These are phyloP conservation scores for Vitis amurensis DNA, from an alignment of 164 flowering plant genomes.

Conservation along the genomic window DNA sequence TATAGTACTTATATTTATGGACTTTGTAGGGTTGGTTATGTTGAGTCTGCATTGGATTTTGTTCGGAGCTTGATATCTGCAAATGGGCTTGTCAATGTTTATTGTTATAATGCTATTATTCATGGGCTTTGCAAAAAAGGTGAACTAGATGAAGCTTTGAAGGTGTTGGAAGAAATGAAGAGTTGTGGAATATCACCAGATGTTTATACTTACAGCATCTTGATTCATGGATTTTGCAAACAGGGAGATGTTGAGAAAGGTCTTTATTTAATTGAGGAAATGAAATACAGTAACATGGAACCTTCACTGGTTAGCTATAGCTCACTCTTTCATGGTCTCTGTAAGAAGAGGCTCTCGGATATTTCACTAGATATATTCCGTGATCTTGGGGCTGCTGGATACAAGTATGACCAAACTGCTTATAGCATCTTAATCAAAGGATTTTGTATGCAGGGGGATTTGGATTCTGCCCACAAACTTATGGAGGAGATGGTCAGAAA, in stretches of 20 bases:
- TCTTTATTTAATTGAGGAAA: slow-evolving; percentile 40
- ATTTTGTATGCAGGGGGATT: slow-evolving; percentile 40
- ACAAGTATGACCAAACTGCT: slow-evolving; percentile 30
- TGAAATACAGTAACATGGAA: slow-evolving; percentile 31
- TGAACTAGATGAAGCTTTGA: slow-evolving; percentile 36
- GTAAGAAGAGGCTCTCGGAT: slow-evolving; percentile 37
- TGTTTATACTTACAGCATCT: slow-evolving; percentile 58
- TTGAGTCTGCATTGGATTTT: slow-evolving; percentile 38
- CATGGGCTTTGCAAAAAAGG: slow-evolving; percentile 49
- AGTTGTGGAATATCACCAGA: slow-evolving; percentile 39
- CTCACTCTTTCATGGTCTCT: slow-evolving; percentile 43
- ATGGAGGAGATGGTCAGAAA: slow-evolving; percentile 44
- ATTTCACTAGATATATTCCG: slow-evolving; percentile 30
- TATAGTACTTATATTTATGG: slow-evolving; percentile 44
- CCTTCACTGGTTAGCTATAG: slow-evolving; percentile 51
- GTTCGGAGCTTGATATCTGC: slow-evolving; percentile 25
- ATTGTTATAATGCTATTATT: slow-evolving; percentile 61
- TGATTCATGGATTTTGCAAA: slow-evolving; percentile 62
- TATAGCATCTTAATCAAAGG: slow-evolving; percentile 47
- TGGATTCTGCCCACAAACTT: slow-evolving; percentile 33
- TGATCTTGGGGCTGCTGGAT: slow-evolving; percentile 32
- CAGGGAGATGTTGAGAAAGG: slow-evolving; percentile 38
- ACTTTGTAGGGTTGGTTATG: slow-evolving; percentile 45
- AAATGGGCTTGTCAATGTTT: slow-evolving; percentile 33
- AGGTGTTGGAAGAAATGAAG: slow-evolving; percentile 54